These are phyloP conservation scores for Colletotrichum limetticola DNA, from an alignment of 2,329 filamentous ascomycete genomes.

Conservation along the genomic window DNA sequence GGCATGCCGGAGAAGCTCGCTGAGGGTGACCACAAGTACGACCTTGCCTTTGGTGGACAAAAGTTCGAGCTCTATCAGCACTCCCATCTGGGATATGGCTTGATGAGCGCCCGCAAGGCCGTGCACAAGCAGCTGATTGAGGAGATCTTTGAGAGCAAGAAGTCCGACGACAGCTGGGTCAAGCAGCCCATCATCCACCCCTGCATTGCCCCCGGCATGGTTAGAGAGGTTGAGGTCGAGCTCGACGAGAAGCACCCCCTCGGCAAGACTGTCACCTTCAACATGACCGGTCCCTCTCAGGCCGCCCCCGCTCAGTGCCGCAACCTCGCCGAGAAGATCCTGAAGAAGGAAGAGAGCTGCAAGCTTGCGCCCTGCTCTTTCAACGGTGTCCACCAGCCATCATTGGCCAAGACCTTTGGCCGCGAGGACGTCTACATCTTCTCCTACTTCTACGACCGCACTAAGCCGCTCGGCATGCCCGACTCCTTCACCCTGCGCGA, in stretches of 20 bases:
- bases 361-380: constrained; percentile 93
- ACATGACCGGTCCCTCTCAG: constrained; percentile 85
- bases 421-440: constrained; percentile 95
- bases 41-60: constrained; percentile 88
- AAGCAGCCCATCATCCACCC: constrained; percentile 80
- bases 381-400: constrained; percentile 95
- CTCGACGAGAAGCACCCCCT: constrained; percentile 75
- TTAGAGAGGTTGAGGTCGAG: constrained; percentile 77
- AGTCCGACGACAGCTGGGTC: constrained; percentile 73
- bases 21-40: constrained; percentile 96
- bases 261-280: constrained; percentile 74
- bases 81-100: constrained; percentile 94
- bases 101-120: constrained; percentile 93
- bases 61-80: constrained; percentile 97
- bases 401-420: constrained; percentile 90
- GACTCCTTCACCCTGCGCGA: constrained; percentile 94
- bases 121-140: constrained; percentile 82
- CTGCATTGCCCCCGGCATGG: constrained; percentile 85
- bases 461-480: constrained; percentile 95
- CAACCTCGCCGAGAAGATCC: constrained; percentile 86
- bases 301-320: constrained; percentile 88
- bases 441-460: constrained; percentile 98
- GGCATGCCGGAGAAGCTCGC: constrained; percentile 88
- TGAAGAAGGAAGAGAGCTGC: constrained; percentile 88
- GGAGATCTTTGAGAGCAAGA: constrained; percentile 73